Evolutionary conservation across 164 flowering plant genomes (phyloP), one percentile per base, ranked within the genome.

Genomic region (Sedum album): DNA sequence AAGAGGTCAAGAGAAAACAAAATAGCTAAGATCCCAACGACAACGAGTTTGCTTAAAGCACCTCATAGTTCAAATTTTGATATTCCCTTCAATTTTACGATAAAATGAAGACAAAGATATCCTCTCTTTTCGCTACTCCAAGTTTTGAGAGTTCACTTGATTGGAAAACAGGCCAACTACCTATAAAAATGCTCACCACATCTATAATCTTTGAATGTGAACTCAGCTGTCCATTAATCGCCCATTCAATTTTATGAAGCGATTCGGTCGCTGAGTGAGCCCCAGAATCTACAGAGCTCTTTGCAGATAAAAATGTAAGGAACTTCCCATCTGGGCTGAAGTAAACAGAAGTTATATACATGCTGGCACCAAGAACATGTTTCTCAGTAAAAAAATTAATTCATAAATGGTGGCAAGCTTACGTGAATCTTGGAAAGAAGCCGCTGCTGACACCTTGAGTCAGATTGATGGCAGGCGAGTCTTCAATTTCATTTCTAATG

Each of bases 181-280:
- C 20, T 10, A 36, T 33, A 20, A 4, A 21, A 14, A 18, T 25
- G n/a, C 88, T 80, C 77, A 91, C 99, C 88, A 94, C 89, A 77
- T 94, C 96, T 67, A 81, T 70, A 70, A 87, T 75, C 55, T 78
- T 75, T 42, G 71, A 30, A 48, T 86, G 73, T 49, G 77, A 36
- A 18, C 46, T 46, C 14, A 69, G 77, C 51, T 82, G 79, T 46
- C 83, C 86, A 76, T 86, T 82, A 21, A 74, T 66, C 11, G 88
- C 80, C 99, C 99, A 95, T 69, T 85, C 90, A 73, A 95, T 83
- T 78, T 79, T 86, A 70, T 95, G 99, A 72, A 95, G 93, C 21
- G 99, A 90, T 68, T 92, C 69, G 28, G 99, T 95, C 42, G 97
- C 88, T 28, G 67, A 82, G 79, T 92, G 97, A 60, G 94, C 96